Evolutionary conservation across 495 filamentous ascomycete species (phyloP).

Genomic region (Cercophora samala): DNA sequence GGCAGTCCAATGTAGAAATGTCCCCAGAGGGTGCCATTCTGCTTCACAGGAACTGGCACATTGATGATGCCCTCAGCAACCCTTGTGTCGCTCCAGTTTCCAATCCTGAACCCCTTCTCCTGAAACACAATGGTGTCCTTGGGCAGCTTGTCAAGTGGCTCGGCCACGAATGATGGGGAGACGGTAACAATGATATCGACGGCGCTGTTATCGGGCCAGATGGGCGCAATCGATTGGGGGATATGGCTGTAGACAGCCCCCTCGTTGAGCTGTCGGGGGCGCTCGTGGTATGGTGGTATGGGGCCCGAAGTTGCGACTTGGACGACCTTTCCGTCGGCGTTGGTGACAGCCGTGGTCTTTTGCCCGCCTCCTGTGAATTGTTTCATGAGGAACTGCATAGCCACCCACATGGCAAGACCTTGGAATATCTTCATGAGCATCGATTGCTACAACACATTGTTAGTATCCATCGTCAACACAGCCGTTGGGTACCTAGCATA

Average conservation of each 20-base stretch:
- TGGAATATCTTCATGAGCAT: constrained; percentile 40
- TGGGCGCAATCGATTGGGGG: constrained; percentile 75
- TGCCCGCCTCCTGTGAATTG: constrained; percentile 46
- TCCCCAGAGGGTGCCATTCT: constrained; percentile 90
- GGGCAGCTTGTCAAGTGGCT: constrained; percentile 58
- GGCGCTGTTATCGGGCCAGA: constrained; percentile 75
- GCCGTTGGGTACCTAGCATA: not conserved
- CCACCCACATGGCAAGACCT: constrained; percentile 42
- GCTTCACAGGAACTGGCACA: constrained; percentile 75
- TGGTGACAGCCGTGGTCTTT: constrained; percentile 44
- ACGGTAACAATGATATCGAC: constrained; percentile 86
- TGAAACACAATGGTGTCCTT: constrained; percentile 62
- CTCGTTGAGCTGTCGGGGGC: constrained; percentile 55
- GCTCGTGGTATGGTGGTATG: constrained; percentile 64
- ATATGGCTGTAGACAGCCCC: constrained; percentile 66
- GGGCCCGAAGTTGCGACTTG: constrained; percentile 43
- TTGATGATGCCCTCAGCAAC: constrained; percentile 72
- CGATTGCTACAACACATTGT: constrained; percentile 29
- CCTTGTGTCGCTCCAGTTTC: constrained; percentile 75
- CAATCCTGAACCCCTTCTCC: constrained; percentile 78
- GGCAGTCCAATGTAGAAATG: constrained; percentile 84
- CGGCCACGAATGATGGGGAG: constrained; percentile 66
- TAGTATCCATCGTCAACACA: constrained; percentile 14
- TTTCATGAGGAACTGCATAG: constrained; percentile 47
- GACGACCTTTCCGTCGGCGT: constrained; percentile 46